Percentiles rank a stretch among this genome's conserved stretches.
Evolutionary conservation across 2,329 filamentous ascomycete genomes (phyloP).

Genomic region (Xylaria sp.): DNA sequence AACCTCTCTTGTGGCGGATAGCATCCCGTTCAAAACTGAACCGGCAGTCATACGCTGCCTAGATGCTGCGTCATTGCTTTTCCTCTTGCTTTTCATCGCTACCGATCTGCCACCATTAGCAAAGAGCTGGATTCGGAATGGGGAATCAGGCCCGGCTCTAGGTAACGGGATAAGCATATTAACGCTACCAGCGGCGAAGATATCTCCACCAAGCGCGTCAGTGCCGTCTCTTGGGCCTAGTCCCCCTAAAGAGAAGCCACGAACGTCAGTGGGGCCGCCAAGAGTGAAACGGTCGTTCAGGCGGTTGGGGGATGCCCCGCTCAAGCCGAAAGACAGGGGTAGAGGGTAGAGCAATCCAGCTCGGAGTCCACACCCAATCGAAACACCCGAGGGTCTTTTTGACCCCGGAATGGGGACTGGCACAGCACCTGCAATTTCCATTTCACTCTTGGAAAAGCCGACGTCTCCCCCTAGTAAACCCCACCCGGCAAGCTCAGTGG

Average conservation of each 20-base stretch:
- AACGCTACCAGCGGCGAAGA: constrained; percentile 89
- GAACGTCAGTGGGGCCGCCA: constrained; percentile 92
- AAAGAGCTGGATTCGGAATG: constrained; percentile 88
- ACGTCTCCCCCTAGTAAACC: constrained; percentile 88
- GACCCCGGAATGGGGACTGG: constrained; percentile 78
- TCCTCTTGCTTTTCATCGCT: constrained; percentile 72
- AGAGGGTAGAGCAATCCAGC: constrained; percentile 87
- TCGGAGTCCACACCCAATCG: constrained; percentile 83
- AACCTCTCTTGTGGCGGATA: constrained; percentile 74
- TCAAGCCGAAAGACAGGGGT: constrained; percentile 67
- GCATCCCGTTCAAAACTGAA: constrained; percentile 65
- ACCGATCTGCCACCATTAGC: constrained; percentile 89
- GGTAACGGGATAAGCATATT: constrained; percentile 89
- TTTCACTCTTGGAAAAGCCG: constrained; percentile 91
- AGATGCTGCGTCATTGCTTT: constrained; percentile 55
- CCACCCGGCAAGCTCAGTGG: constrained; percentile 86
- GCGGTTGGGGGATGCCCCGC: constrained; percentile 73
- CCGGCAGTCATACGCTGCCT: constrained; percentile 52
- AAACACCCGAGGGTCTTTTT: constrained; percentile 78
- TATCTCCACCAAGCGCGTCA: constrained; percentile 89
- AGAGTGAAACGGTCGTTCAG: constrained; percentile 96
- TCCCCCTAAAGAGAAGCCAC: constrained; percentile 90
- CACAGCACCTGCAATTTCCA: constrained; percentile 81
- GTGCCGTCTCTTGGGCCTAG: constrained; percentile 87
- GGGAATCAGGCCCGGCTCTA: constrained; percentile 81